Evolutionary conservation across 805 yeast genomes (phyloP).

Genomic region (Saturnispora diversa): DNA sequence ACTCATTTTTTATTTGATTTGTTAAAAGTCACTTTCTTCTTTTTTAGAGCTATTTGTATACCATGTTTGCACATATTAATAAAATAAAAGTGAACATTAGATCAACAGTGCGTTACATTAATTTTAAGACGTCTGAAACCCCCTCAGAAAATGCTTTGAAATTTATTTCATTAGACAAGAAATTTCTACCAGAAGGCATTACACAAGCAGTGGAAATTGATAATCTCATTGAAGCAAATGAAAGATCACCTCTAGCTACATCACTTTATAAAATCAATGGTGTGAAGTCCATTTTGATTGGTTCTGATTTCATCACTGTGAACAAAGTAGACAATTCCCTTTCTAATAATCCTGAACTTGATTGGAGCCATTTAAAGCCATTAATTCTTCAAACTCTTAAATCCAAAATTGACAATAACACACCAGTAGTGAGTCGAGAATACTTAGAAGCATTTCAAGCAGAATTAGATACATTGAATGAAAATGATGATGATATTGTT

Average conservation of each 20-base stretch:
- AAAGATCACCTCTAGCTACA: slow-evolving; percentile 56
- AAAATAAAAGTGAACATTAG: not conserved
- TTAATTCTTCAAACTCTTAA: slow-evolving; percentile 22
- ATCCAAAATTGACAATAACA: slow-evolving; percentile 22
- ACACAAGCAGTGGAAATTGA: slow-evolving; percentile 45
- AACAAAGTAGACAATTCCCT: slow-evolving; percentile 40
- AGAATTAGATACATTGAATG: slow-evolving; percentile 30
- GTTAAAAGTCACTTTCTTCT: not conserved
- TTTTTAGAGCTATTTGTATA: slow-evolving; percentile 1
- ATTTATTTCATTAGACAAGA: slow-evolving; percentile 43
- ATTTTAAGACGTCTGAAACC: slow-evolving; percentile 44
- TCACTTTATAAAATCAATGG: slow-evolving; percentile 53
- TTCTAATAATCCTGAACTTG: slow-evolving; percentile 29
- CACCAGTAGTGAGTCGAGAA: slow-evolving; percentile 21
- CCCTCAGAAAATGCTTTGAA: slow-evolving; percentile 74
- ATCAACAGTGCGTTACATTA: slow-evolving; percentile 2
- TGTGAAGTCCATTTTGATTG: slow-evolving; percentile 65
- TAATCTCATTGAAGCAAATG: slow-evolving; percentile 43
- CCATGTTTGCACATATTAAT: not conserved
- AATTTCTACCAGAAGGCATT: slow-evolving; percentile 38
- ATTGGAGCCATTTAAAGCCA: slow-evolving; percentile 26
- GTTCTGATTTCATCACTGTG: slow-evolving; percentile 65
- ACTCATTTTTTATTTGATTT: slow-evolving; percentile 1
- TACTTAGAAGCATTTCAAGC: slow-evolving; percentile 20
- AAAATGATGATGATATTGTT: slow-evolving; percentile 60